Evolutionary conservation across 1,139 yeast species (phyloP), one percentile per base, ranked within the genome.

Genomic region (Candida mesenterica): DNA sequence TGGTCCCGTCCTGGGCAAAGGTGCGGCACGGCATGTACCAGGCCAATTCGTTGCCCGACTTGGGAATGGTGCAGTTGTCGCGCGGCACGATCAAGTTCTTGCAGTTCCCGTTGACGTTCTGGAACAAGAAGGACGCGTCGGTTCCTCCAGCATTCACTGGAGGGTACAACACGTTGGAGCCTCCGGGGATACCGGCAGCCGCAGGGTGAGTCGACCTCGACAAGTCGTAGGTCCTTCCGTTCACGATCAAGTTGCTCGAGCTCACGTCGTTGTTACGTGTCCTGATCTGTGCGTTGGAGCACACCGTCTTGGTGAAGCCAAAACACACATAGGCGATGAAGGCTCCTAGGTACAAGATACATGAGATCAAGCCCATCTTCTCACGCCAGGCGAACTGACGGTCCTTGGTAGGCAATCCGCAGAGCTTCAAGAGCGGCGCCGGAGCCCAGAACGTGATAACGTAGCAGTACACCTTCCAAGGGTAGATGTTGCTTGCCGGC

Each of bases 361-460:
- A 72, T 2, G 94, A 73, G 36, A 92, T 71, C 37, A 92, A 71
- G 2, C 87, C 97, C 30, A 90, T 83, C 57, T 92, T 92, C 57
- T 92, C 98, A 56, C 97, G 75, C 98, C 98, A 92, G 0, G 97
- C 97, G 68, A 80, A 78, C 57, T 88, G 97, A 44, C 96, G 77
- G 34, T 81, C 89, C 49, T 79, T 78, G 19, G 86, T 81, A 28
- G 75, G 75, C 73, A 90, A 75, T 4, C 97, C 97, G 60, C 79
- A 85, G 36, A 84, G 59, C 33, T 69, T 68, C 52, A 92, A 64
- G 23, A 90, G 45, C 0, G 90, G 82, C 3, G 83, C 75, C 1
- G 97, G 96, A 3, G 95, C 95, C 94, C 96, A 90, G 58, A 88
- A 88, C 0, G 97, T 90, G 26, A 92, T 63, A 8, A 75, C 49